These are phyloP conservation scores for Rhodotorula sp. DNA, from an alignment of 1,284 basidiomycete genomes.

Conservation along the genomic window DNA sequence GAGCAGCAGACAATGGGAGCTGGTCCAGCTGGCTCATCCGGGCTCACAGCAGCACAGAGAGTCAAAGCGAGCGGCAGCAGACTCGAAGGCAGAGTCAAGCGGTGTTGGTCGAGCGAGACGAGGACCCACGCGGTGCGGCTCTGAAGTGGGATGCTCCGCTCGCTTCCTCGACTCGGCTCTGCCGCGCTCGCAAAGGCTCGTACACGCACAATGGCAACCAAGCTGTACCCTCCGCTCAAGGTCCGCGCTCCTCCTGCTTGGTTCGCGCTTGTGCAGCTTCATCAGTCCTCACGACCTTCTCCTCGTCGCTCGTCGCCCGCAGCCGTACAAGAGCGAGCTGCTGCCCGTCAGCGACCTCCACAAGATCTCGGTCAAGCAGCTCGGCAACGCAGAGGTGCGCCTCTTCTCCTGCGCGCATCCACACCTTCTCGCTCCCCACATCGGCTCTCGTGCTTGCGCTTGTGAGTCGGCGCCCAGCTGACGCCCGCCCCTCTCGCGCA, in stretches of 20 bases:
- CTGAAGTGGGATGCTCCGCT: not conserved
- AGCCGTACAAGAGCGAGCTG: slow-evolving; percentile 38
- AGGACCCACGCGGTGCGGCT: too few species aligned
- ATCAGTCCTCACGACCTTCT: not conserved
- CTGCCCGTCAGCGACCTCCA: slow-evolving; percentile 44
- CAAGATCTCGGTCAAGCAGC: slow-evolving; percentile 44
- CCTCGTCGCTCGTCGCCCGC: not conserved
- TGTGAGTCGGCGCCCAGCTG: not conserved
- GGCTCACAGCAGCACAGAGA: too few species aligned
- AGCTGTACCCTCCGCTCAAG: slow-evolving; percentile 30
- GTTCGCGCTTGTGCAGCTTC: not conserved
- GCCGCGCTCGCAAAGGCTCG: not conserved
- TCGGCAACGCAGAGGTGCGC: slow-evolving; percentile 39
- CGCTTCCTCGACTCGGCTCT: not conserved
- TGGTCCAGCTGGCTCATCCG: too few species aligned
- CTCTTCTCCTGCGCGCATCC: not conserved
- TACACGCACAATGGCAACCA: slow-evolving; percentile 1
- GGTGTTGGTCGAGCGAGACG: too few species aligned
- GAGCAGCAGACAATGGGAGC: too few species aligned
- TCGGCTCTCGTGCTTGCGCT: too few species aligned
- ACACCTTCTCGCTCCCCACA: not conserved
- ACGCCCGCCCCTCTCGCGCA: not conserved
- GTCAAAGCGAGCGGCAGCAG: too few species aligned
- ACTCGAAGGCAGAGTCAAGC: too few species aligned
- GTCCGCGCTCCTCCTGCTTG: not conserved